Conservation (phyloP, 306 rosid genomes). For the Ceratonia siliqua region DNA sequence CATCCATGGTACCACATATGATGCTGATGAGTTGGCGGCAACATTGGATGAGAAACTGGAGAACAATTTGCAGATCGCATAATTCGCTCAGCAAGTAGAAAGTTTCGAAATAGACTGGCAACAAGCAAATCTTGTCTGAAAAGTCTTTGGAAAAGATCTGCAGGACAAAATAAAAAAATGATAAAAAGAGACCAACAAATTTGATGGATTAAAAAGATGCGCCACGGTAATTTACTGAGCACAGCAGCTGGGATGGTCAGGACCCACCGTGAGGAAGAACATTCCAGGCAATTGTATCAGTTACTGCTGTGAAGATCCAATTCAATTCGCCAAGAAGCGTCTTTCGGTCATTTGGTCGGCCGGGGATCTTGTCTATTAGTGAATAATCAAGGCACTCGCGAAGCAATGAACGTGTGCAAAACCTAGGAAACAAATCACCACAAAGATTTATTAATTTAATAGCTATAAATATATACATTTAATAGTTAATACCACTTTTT, state of each 20-base stretch:
- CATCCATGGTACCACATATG: conserved; percentile 87
- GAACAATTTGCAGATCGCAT: conserved; percentile 99
- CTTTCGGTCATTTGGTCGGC: conserved; percentile 95
- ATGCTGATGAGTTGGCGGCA: conserved; percentile 98
- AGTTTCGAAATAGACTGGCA: conserved; percentile 93
- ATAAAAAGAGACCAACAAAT: conserved; percentile 26
- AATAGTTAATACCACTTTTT: no score
- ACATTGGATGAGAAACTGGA: conserved; percentile 85
- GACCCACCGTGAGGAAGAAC: conserved; percentile 92
- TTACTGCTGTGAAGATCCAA: conserved; percentile 99
- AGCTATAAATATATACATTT: no score
- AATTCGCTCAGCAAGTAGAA: conserved; percentile 96
- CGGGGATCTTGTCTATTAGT: conserved; percentile 91
- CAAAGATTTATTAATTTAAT: no score
- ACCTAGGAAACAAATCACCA: conserved; percentile 58
- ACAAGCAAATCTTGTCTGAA: conserved; percentile 98
- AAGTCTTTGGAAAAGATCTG: conserved; percentile 96
- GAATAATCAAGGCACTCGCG: conserved; percentile 78
- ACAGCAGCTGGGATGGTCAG: background rate
- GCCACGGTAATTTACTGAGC: background rate
- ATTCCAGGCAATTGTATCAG: conserved; percentile 99
- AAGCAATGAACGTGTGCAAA: conserved; percentile 85
- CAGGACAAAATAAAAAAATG: conserved; percentile 34
- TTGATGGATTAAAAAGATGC: conserved; percentile 1
- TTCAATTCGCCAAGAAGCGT: conserved; percentile 97